A percentile compares a stretch with the other conserved stretches of the same genome.
Evolutionary conservation across 495 filamentous ascomycete genomes (phyloP).

Genomic region (Amphirosellinia nigrospora): DNA sequence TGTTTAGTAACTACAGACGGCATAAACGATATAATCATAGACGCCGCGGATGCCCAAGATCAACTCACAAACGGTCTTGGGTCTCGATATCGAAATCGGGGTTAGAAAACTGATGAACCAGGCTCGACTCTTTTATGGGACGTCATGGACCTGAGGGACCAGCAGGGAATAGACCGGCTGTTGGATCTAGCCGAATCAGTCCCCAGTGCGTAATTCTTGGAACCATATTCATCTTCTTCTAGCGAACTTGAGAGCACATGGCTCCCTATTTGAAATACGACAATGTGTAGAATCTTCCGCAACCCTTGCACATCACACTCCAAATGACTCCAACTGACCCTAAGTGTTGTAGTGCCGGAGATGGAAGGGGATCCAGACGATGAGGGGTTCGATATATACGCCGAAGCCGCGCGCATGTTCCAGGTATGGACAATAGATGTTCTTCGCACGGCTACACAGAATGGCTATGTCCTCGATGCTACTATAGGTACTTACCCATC

Average conservation of each 20-base stretch:
- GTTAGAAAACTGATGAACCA: background rate
- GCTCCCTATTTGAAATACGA: no score
- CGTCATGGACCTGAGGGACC: background rate
- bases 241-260: no score
- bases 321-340: no score
- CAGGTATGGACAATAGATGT: background rate
- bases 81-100: background rate
- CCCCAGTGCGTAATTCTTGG: no score
- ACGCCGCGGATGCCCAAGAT: no score
- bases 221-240: no score
- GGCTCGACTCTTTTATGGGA: background rate
- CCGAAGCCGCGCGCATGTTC: background rate
- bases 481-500: background rate
- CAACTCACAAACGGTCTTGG: background rate
- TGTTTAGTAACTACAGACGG: background rate
- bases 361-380: no score
- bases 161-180: background rate
- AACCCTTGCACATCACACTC: no score
- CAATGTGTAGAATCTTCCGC: no score
- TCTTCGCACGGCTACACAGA: background rate
- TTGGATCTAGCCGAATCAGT: background rate
- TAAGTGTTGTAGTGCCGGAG: no score
- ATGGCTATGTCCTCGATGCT: background rate
- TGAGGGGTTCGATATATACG: no score
- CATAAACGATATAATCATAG: background rate